Evolutionary conservation across 805 yeast species (phyloP), one percentile per base, ranked within the genome.

Genomic region (Komagataella pseudopastoris): DNA sequence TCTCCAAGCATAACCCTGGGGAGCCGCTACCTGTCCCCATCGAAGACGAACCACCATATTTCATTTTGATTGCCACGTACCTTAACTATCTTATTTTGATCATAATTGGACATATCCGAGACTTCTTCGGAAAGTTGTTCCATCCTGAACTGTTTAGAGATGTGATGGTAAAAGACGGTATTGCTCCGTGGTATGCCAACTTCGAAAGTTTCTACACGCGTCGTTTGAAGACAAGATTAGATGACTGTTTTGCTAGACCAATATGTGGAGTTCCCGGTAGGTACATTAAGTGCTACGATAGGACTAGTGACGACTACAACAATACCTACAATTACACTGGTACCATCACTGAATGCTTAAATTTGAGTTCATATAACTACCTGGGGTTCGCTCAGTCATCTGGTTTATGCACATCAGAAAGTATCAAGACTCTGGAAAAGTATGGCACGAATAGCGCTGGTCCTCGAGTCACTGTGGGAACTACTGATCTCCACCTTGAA

Each of bases 241-340:
- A 87, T 64, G 98, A 91, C 68, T 88, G 96, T 67, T 93, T 93
- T 66, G 88, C 95, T 1, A 81, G 96, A 64, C 96, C 96, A 46
- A 88, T 95, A n/a, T 85, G 86, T 54, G 98, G 97, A 50, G 98
- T 91, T 18, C 98, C 99, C 1, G 99, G 99, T 23, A 80, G 99
- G 65, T 83, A 74, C 61, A 81, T 91, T 59, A 78, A 81, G 53
- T 83, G 96, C 59, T 82, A 84, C 60, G 90, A 88, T 59, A 80
- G 99, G 59, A 68, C 72, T 36, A 75, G 89, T n/a, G 73, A 75
- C 48, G 83, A 84, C 57, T 77, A 78, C 60, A 80, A 81, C 62
- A 72, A 74, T 45, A 74, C 78, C 51, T 88, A 84, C 63, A 74
- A 80, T 39, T 87, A 85, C 62, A 79, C 88, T 44, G 96, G 97